Conservation (phyloP, 1,139 yeast genomes). For the Komagataea norvegica region DNA sequence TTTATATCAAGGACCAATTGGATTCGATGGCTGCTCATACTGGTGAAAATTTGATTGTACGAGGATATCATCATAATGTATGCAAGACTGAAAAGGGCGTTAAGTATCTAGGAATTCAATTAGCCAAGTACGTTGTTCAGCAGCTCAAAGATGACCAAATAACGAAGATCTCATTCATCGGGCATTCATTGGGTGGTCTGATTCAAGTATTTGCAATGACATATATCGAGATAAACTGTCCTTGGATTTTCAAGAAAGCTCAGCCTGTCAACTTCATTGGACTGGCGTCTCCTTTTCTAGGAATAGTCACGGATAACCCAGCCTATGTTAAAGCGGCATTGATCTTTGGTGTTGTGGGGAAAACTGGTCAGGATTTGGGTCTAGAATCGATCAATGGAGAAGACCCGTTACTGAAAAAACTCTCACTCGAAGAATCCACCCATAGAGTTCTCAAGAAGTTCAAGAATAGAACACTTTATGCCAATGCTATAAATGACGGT, state of each 20-base stretch:
- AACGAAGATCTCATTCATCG: slow-evolving; percentile 72
- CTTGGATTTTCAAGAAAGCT: slow-evolving; percentile 62
- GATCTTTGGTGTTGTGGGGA: slow-evolving; percentile 87
- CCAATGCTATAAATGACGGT: slow-evolving; percentile 56
- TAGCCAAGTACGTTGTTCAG: slow-evolving; percentile 71
- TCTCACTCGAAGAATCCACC: slow-evolving; percentile 75
- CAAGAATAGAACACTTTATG: slow-evolving; percentile 46
- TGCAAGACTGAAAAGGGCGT: slow-evolving; percentile 91
- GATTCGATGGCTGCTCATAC: slow-evolving; percentile 45
- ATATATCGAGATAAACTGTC: slow-evolving; percentile 64
- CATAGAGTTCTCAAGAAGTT: slow-evolving; percentile 61
- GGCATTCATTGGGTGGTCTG: slow-evolving; percentile 90
- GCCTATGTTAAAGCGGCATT: slow-evolving; percentile 78
- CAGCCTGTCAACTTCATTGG: slow-evolving; percentile 80
- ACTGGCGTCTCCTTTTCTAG: slow-evolving; percentile 84
- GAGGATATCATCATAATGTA: slow-evolving; percentile 80
- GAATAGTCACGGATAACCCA: slow-evolving; percentile 82
- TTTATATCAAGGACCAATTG: slow-evolving; percentile 76
- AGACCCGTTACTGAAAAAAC: slow-evolving; percentile 62
- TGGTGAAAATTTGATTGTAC: slow-evolving; percentile 64
- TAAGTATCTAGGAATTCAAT: slow-evolving; percentile 74
- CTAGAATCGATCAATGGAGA: slow-evolving; percentile 36
- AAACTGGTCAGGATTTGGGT: slow-evolving; percentile 89
- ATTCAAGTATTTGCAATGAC: slow-evolving; percentile 91
- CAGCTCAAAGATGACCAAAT: slow-evolving; percentile 45